Base-by-base conservation (phyloP, 345 rosid genomes). In the Atalantia buxifolia region DNA sequence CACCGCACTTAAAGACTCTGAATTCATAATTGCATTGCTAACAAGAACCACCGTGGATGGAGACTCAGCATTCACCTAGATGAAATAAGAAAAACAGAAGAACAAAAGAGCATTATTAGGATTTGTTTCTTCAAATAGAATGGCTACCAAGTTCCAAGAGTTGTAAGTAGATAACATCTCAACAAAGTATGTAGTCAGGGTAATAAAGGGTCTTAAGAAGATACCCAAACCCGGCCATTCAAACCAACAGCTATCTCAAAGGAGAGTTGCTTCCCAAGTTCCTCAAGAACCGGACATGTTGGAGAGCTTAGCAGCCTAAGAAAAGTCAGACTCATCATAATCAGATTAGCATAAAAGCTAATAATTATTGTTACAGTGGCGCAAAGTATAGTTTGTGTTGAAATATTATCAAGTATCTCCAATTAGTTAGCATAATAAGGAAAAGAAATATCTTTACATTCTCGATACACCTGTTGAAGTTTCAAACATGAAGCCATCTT, bases 201-300 rank as follows among this genome's bases (percentile, higher is more conserved):
- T 3, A 33, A 10, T 22, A 45, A 21, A 21, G 72, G 21, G 75
- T 8, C n/a, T 25, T 42, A 59, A 33, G 27, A 76, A 45, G 27
- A 83, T 77, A 91, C 99, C 94, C 94, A 90, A 67, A 89, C 94
- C 38, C 94, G 83, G 69, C 97, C 99, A 77, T 92, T 92, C 76
- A 91, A 75, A 78, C 99, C 98, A 77, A 86, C 84, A n/a, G 92
- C 97, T 76, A 89, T 87, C 86, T 91, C 95, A 80, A 91, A 93
- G 14, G 97, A 85, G 60, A 90, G 86, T 77, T 91, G 90, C 86
- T 88, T 91, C 80, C 97, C 92, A 40, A 93, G 94, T 75, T 86
- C 90, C 80, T 92, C 95, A 3, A 95, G 91, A 81, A 93, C 90
- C 0, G 96, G 91, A 85, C 92, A 90, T 1, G 94, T 75, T 62